Conservation (phyloP, 306 rosid genomes). For the Castanea crenata region DNA sequence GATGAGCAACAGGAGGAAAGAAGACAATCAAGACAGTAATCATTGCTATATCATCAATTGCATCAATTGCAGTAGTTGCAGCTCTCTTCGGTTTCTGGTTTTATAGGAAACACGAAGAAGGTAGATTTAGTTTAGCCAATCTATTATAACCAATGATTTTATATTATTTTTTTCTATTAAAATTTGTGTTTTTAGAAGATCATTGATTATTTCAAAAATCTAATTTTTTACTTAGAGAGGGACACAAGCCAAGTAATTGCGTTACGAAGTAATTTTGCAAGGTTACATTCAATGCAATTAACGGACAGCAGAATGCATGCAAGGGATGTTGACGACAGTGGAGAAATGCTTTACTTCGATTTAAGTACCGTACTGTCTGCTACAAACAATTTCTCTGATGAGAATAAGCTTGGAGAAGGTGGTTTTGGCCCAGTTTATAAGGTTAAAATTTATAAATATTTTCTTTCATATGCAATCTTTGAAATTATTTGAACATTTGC, state of each 20-base stretch:
- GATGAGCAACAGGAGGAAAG: neutral
- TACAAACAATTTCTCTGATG: conserved; percentile 21
- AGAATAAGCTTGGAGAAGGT: conserved; percentile 30
- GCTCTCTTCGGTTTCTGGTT: conserved; percentile 8
- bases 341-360: conserved; percentile 13
- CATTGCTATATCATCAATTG: conserved; percentile 9
- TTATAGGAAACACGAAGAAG: neutral
- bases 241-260: neutral
- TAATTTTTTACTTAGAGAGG: neutral
- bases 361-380: conserved; percentile 12
- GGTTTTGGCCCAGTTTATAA: conserved; percentile 35
- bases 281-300: neutral
- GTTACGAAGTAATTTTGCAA: neutral
- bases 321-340: conserved; percentile 5
- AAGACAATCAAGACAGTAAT: neutral
- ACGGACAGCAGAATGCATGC: neutral
- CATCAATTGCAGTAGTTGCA: conserved; percentile 6
- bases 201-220: neutral
- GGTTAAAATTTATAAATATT: neutral
- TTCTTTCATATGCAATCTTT: no score
- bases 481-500: neutral
- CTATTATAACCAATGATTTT: neutral
- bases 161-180: neutral
- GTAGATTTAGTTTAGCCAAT: neutral
- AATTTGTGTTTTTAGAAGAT: neutral